Conservation (phyloP, 768 basidiomycete genomes). For the Pulveroboletus sp. region DNA sequence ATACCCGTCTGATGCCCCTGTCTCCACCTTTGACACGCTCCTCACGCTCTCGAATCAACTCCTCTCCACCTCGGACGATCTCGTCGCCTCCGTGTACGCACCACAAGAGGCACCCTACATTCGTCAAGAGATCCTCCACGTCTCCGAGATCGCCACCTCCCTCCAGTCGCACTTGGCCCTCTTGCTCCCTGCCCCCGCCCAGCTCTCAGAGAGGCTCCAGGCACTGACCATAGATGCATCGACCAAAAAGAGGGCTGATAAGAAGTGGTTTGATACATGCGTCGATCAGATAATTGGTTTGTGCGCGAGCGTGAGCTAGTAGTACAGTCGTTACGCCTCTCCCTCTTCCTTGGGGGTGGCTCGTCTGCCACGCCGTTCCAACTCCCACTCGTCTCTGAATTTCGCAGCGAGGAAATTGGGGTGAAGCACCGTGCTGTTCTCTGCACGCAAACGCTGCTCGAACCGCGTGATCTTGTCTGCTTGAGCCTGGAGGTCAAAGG, state of each 20-base stretch:
- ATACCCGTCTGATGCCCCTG: constrained; percentile 21
- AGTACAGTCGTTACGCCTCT: constrained; percentile 30
- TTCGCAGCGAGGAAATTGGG: constrained; percentile 60
- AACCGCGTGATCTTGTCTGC: constrained; percentile 59
- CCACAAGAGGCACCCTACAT: constrained; percentile 53
- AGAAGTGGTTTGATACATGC: constrained; percentile 64
- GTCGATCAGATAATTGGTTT: constrained; percentile 57
- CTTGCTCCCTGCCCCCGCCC: constrained; percentile 23
- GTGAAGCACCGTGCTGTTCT: constrained; percentile 53
- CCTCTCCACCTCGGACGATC: constrained; percentile 57
- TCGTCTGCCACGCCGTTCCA: constrained; percentile 32
- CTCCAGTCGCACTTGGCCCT: constrained; percentile 32
- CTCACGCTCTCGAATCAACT: constrained; percentile 47
- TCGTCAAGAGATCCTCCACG: constrained; percentile 34
- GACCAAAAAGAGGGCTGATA: constrained; percentile 34
- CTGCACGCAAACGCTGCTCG: constrained; percentile 50
- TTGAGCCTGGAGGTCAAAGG: constrained; percentile 57
- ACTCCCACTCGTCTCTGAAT: constrained; percentile 51
- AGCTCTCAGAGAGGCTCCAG: constrained; percentile 24
- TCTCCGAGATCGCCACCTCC: constrained; percentile 35
- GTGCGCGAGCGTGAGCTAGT: constrained; percentile 31
- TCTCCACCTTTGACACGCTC: constrained; percentile 47
- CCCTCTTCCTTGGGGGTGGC: constrained; percentile 27
- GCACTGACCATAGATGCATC: constrained; percentile 18
- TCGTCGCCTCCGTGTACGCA: constrained; percentile 60